phyloP scores from a whole-genome alignment of 164 flowering plant species.

The Berberis vulgaris region DNA sequence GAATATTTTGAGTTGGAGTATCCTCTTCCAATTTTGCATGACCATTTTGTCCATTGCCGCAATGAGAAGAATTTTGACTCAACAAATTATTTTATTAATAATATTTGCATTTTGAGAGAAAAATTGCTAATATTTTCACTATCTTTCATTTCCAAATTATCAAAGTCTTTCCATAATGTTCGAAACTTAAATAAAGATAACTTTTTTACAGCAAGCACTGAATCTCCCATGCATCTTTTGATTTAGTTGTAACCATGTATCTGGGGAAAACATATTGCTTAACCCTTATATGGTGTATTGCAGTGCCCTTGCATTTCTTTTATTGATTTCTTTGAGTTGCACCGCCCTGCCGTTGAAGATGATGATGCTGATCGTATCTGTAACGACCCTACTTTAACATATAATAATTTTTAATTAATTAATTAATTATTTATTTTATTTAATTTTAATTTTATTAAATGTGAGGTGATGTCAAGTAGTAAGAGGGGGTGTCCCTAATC shows the following conservation, averaged over 20 bases:
- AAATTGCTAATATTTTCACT: not conserved
- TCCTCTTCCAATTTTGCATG: not conserved
- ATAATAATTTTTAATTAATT: too few species aligned
- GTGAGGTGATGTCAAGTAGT: too few species aligned
- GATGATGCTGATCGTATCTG: too few species aligned
- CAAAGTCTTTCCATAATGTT: not conserved
- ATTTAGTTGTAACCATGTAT: not conserved
- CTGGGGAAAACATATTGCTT: not conserved
- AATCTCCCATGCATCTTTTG: not conserved
- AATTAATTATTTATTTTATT: too few species aligned
- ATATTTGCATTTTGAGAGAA: not conserved
- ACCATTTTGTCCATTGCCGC: not conserved
- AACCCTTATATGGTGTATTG: not conserved
- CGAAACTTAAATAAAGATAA: not conserved
- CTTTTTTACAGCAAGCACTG: not conserved
- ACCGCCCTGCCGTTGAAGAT: too few species aligned
- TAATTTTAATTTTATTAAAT: too few species aligned
- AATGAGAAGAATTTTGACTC: not conserved
- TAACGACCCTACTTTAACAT: too few species aligned
- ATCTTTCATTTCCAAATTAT: constrained; percentile 1
- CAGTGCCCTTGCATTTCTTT: not conserved
- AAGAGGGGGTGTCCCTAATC: too few species aligned
- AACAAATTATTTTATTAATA: not conserved
- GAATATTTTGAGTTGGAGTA: not conserved
- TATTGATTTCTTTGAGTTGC: not conserved